Percentiles rank a stretch among this genome's conserved stretches.
These are phyloP conservation scores for Tardiomyces blankii DNA, from an alignment of 1,139 yeast species.

Conservation along the genomic window DNA sequence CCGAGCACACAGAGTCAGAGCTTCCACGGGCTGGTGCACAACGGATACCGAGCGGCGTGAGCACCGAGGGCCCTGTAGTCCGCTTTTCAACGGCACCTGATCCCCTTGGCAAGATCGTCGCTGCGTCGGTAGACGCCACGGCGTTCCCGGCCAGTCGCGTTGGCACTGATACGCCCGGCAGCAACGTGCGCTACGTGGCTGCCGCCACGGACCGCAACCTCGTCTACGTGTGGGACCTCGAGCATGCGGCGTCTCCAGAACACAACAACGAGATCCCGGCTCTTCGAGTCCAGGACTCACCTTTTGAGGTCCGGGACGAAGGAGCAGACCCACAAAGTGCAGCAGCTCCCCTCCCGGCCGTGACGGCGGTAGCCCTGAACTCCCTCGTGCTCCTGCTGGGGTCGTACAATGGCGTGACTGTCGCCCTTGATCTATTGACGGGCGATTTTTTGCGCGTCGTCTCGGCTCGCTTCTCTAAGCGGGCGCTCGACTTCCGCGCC, in stretches of 20 bases:
- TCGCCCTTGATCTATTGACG: slow-evolving; percentile 50
- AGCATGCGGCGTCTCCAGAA: slow-evolving; percentile 21
- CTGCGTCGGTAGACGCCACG: not conserved
- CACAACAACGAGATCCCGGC: slow-evolving; percentile 18
- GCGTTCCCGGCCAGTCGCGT: not conserved
- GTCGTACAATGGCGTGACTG: slow-evolving; percentile 52
- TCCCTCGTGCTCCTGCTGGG: slow-evolving; percentile 43
- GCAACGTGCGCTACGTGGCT: slow-evolving; percentile 43
- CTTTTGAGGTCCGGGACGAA: slow-evolving; percentile 13
- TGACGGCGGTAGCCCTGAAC: slow-evolving; percentile 31
- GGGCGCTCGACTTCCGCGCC: slow-evolving; percentile 24
- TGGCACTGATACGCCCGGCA: slow-evolving; percentile 35
- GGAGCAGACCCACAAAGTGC: not conserved
- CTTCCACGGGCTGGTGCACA: too few relatives aligned
- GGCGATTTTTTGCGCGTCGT: slow-evolving; percentile 45
- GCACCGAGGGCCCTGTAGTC: not conserved
- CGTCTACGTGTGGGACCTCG: slow-evolving; percentile 31
- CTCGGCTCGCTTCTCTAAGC: slow-evolving; percentile 36
- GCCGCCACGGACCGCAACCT: slow-evolving; percentile 29
- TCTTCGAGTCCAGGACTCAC: slow-evolving; percentile 18
- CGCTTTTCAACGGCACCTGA: not conserved
- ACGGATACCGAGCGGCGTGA: not conserved
- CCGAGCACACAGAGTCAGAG: not conserved
- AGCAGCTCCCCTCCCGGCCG: slow-evolving; percentile 19
- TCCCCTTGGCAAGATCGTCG: not conserved